Evolutionary conservation across 345 rosid species (phyloP).

Genomic region (Pistacia integerrima): DNA sequence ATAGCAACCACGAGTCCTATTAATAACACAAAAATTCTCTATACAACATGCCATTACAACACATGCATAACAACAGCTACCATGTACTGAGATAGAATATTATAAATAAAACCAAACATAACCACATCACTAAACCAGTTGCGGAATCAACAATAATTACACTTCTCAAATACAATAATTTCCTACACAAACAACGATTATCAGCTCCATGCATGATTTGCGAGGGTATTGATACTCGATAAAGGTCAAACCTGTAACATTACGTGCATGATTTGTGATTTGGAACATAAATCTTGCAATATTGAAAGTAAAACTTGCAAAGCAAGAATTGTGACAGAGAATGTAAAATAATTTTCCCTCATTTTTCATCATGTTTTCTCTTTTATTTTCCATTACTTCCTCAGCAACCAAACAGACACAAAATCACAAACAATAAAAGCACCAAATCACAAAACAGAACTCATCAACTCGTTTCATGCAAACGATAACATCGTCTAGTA

Average conservation of each 20-base stretch:
- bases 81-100: not conserved
- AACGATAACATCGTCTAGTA: no score
- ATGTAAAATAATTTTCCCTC: not conserved
- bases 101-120: not conserved
- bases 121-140: not conserved
- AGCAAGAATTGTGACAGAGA: not conserved
- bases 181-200: not conserved
- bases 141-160: not conserved
- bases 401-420: constrained; percentile 13
- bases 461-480: not conserved
- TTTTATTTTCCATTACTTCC: not conserved
- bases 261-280: not conserved
- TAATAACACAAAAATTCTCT: no score
- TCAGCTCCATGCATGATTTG: not conserved
- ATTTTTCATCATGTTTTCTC: constrained; percentile 1
- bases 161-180: not conserved
- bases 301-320: not conserved
- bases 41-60: not conserved
- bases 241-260: not conserved
- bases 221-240: not conserved
- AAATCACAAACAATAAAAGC: not conserved
- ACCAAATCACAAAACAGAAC: not conserved
- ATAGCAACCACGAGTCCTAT: no score
- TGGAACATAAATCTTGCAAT: not conserved
- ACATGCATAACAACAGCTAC: not conserved